Evolutionary conservation across 2,329 filamentous ascomycete species (phyloP).

Genomic region (Arthroderma uncinatum): DNA sequence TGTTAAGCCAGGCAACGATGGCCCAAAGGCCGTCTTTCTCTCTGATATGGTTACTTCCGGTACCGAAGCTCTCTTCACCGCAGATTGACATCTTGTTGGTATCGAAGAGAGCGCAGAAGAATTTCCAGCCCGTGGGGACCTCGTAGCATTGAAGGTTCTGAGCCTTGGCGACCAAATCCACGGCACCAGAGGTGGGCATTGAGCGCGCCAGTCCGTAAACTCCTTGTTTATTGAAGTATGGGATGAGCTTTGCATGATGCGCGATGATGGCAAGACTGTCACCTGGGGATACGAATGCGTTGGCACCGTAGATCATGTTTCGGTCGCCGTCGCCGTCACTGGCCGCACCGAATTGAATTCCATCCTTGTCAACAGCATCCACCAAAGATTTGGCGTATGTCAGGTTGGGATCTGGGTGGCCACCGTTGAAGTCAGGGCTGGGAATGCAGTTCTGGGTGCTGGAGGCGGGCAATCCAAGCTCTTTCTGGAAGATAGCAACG

Average conservation of each 20-base stretch:
- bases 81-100: constrained; percentile 95
- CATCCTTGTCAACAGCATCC: constrained; percentile 79
- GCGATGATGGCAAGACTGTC: constrained; percentile 97
- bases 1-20: constrained; percentile 94
- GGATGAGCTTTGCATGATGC: constrained; percentile 90
- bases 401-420: constrained; percentile 95
- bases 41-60: constrained; percentile 94
- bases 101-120: constrained; percentile 94
- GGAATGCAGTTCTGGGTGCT: constrained; percentile 87
- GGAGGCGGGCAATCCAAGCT: constrained; percentile 67
- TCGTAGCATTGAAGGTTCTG: constrained; percentile 89
- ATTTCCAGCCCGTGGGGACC: constrained; percentile 98
- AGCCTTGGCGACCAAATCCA: constrained; percentile 91
- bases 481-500: constrained; percentile 85
- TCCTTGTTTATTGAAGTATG: constrained; percentile 96
- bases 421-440: constrained; percentile 88
- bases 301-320: constrained; percentile 99
- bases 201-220: constrained; percentile 90
- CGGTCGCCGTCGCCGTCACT: constrained; percentile 96
- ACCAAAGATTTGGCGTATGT: constrained; percentile 94
- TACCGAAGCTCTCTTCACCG: constrained; percentile 96
- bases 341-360: constrained; percentile 90
- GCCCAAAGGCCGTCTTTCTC: constrained; percentile 99
- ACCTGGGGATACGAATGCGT: constrained; percentile 90
- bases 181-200: constrained; percentile 93